Evolutionary conservation across 2,329 filamentous ascomycete species (phyloP).

Genomic region (Beauveria scarabaeidicola): DNA sequence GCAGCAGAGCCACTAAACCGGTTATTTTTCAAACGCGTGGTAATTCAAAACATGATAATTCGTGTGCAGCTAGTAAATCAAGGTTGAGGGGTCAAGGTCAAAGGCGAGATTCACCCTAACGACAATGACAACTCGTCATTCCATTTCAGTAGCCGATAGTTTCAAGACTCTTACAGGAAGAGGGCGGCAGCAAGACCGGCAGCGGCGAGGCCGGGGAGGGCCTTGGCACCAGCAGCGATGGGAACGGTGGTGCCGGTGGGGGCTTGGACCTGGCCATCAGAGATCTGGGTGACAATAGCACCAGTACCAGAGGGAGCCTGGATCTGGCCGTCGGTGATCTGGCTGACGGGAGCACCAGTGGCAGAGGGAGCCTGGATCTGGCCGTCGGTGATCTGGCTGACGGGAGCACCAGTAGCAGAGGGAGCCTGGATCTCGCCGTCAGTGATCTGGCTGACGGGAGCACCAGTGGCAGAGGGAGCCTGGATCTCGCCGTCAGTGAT

Average conservation of each 20-base stretch:
- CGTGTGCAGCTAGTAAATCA: not conserved
- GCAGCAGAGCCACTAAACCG: conserved; percentile 2
- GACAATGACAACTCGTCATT: not conserved
- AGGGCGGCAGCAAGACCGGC: conserved; percentile 10
- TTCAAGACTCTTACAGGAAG: conserved; percentile 11
- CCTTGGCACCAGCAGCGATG: conserved; percentile 14
- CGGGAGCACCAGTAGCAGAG: conserved; percentile 12
- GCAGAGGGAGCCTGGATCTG: conserved; percentile 13
- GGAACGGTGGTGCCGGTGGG: conserved; percentile 13
- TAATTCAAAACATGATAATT: not conserved
- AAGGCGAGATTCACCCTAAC: not conserved
- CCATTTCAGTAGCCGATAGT: not conserved
- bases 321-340: conserved; percentile 25
- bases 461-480: conserved; percentile 14
- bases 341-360: conserved; percentile 23
- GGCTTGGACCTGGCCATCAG: conserved; percentile 24
- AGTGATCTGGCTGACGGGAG: conserved; percentile 13
- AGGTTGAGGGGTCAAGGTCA: not conserved
- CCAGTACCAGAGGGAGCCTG: conserved; percentile 17
- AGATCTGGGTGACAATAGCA: conserved; percentile 26
- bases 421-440: conserved; percentile 21
- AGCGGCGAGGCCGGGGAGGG: conserved; percentile 12
- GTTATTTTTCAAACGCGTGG: not conserved
- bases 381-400: conserved; percentile 19
- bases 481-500: conserved; percentile 20